Evolutionary conservation across 805 yeast species (phyloP), one percentile per base, ranked within the genome.

Genomic region (Ogataea paraovalis): DNA sequence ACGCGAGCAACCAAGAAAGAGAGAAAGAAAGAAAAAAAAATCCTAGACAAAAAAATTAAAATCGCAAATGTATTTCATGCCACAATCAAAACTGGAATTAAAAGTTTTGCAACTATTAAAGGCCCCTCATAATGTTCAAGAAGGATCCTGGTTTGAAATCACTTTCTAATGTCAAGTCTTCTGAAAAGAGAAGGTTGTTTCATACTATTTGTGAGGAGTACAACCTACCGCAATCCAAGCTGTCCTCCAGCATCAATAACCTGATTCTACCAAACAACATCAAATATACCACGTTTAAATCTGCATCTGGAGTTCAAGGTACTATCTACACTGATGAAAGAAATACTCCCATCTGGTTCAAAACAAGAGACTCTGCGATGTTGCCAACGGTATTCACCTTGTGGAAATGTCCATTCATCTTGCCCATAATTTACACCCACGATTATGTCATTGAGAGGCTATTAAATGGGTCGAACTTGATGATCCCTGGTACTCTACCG

Each of bases 391-490:
- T 87, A 1, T 86, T 73, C 59, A 80, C 88, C 0, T 64, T 84
- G 37, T 87, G 96, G 94, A 71, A 72, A 21, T 74, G 78, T 34
- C 89, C 91, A 0, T 76, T 68, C 49, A 46, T 88, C 12, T 54
- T 89, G 20, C 96, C 96, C 0, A 61, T 75, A 0, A 78, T 91
- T 2, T 66, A 70, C 48, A 91, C 97, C 0, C 90, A 87, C 60
- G 78, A 78, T 12, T 79, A 75, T 54, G 96, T 92, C 2, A 73
- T 92, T 16, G 83, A 77, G 42, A 78, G 80, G 12, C 67, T 90
- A n/a, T 68, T 73, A 28, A 79, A 79, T 48, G 97, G 97, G 12
- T 97, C 98, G 0, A 78, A 86, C 56, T 66, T 87, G 52, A 85
- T 86, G 90, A 70, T 85, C 30, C 86, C 90, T 2, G 95, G 95